Base-by-base conservation (phyloP, 176 grass and related monocot species). In the Raddia distichophylla region DNA sequence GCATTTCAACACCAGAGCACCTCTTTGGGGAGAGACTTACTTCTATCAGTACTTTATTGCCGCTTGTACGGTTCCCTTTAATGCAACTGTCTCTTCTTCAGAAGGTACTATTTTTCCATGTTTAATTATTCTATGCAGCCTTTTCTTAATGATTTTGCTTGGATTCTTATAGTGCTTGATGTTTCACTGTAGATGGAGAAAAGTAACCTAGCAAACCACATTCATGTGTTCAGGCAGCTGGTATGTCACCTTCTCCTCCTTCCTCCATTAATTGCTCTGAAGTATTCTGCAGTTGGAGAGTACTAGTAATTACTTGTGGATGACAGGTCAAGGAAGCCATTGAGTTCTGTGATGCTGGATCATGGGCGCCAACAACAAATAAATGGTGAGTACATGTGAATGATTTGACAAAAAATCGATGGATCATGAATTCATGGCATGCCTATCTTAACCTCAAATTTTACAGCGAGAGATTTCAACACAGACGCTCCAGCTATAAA, bases 401-500 rank as follows among this genome's bases (percentile, higher is more conserved):
- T 33, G 37, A 22, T 70, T 84, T 65, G 63, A 75, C 80, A 17
- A 69, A 43, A 15, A 40, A 40, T 5, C 1, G 4, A 52, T 63
- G 37, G 63, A 75, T 22, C 27, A 66, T 72, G 37, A 58, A 45
- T 67, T 46, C 54, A 10, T 2, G 43, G 32, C 69, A 71, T 57
- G 13, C 8, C 62, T 80, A 60, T 70, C n/a, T 13, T 84, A 81
- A 77, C 27, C 51, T 60, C 10, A 54, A 69, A 78, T 81, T 51
- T 67, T 80, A 78, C 74, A 98, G 90, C 50, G 74, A 92, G 75
- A 93, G 92, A 79, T 94, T 91, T 89, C 92, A 91, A 61, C 90
- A 94, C 81, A 93, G 90, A 78, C 82, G 81, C 70, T 93, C 95
- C 33, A 94, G 95, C 79, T 98, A 93, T 90, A 98, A 94, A 76